Evolutionary conservation across 495 filamentous ascomycete species (phyloP), one percentile per base, ranked within the genome.

Genomic region (Neurospora sp.): DNA sequence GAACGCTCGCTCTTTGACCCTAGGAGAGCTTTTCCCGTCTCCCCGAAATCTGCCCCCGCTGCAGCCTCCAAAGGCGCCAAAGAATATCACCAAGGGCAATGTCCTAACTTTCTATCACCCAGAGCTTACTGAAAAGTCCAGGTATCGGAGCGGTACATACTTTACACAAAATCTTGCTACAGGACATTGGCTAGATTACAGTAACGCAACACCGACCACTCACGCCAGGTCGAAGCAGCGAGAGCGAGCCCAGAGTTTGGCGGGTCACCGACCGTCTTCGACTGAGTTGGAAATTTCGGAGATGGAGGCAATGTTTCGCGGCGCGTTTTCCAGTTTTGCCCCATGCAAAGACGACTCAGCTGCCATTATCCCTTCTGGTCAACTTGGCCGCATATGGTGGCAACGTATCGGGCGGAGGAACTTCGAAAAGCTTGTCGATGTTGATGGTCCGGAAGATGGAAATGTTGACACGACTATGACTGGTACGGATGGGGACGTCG

Each of bases 251-350:
- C 84, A 92, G 71, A 94, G 92, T 77, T 82, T 90, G 74, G 90
- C 89, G 11, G 90, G 91, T 49, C 79, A 84, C 60, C 89, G 89
- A 72, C 85, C 86, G 18, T 85, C 88, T 0, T 80, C 84, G 1
- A 81, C 78, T 4, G 87, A 89, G 70, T 83, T 88, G 2, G 84
- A 88, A 71, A 85, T 89, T 75, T 86, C 88, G 27, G 90, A 91
- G 80, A 85, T 92, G 78, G 91, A 93, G 39, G 88, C 92, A 5
- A 83, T 94, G 37, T 92, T 96, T 75, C 88, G 93, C 54, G 90
- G 93, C 70, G 93, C 91, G 7, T 97, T 94, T 79, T 96, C 93
- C 0, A 92, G 91, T 74, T 97, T 97, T 83, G 93, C 93, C 12
- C 95, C 95, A 6, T 90, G 87, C 70, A 90, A 89, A 73, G 95